Conservation (phyloP, 2,329 filamentous ascomycete genomes). For the Aplosporella prunicola region DNA sequence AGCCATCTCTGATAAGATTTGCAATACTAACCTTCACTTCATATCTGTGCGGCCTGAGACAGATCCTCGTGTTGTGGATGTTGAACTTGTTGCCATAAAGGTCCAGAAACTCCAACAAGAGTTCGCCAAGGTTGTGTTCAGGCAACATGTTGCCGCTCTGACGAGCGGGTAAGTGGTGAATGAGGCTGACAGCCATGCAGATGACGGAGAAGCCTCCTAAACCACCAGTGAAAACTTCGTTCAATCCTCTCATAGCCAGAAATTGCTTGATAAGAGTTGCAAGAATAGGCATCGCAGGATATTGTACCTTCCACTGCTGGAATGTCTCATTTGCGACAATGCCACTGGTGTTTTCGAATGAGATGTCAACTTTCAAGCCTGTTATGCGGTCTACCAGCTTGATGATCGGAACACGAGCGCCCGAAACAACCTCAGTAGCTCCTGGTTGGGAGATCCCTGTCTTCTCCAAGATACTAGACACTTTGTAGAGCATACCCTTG, state of each 20-base stretch:
- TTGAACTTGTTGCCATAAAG: slow-evolving; percentile 81
- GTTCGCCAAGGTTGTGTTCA: slow-evolving; percentile 63
- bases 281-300: slow-evolving; percentile 75
- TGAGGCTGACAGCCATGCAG: slow-evolving; percentile 81
- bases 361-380: slow-evolving; percentile 79
- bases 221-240: slow-evolving; percentile 84
- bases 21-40: slow-evolving; percentile 58
- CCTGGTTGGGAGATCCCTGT: slow-evolving; percentile 48
- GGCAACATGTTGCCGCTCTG: slow-evolving; percentile 51
- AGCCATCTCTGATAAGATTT: slow-evolving; percentile 1
- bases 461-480: slow-evolving; percentile 50
- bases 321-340: slow-evolving; percentile 75
- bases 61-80: slow-evolving; percentile 59
- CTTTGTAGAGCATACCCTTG: slow-evolving; percentile 47
- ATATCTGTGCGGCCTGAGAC: slow-evolving; percentile 63
- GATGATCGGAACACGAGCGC: slow-evolving; percentile 80
- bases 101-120: slow-evolving; percentile 80
- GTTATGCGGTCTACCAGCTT: slow-evolving; percentile 79
- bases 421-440: slow-evolving; percentile 57
- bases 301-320: slow-evolving; percentile 64
- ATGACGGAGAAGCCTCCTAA: slow-evolving; percentile 92
- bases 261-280: slow-evolving; percentile 90
- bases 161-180: slow-evolving; percentile 68
- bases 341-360: slow-evolving; percentile 85
- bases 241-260: slow-evolving; percentile 76